Evolutionary conservation across 306 rosid species (phyloP), one percentile per base, ranked within the genome.

Genomic region (Vigna hirtella): DNA sequence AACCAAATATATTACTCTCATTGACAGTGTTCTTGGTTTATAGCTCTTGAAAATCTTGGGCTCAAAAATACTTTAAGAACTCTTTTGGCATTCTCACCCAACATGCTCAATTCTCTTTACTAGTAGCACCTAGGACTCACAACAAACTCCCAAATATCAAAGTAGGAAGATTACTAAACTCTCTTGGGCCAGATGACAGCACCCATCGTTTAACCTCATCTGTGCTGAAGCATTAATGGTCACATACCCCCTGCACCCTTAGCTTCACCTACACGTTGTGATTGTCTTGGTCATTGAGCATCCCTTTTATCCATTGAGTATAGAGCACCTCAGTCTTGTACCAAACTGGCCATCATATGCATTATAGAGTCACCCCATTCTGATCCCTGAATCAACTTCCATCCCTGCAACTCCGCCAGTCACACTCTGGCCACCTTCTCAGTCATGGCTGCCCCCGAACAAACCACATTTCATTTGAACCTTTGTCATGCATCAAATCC

Each of bases 321-420:
- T 7, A 58, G 38, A 26, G 17, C 65, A 58, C 16, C 17, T 57
- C 64, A 24, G 1, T 26, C 32, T 22, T 42, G 9, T 38, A 38
- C 45, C 45, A 40, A 8, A 40, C 11, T 8, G 38, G 17, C 38
- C 65, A 58, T 58, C 57, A 51, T 51, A 24, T 4, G 6, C 65
- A 57, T 58, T 16, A 34, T 58, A 26, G 5, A 58, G 8, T 34
- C 36, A 10, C n/a, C 16, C 17, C 64, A 57, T 57, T 57, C 15
- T 24, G 64, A 11, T 57, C 64, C 36, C 64, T 20, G 16, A 57
- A 57, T 57, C 63, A 57, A 20, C 36, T 57, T 32, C 63, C 63
- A 24, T 57, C 63, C 34, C 63, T 24, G 36, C 34, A 24, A 20
- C 36, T 57, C n/a, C 64, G 16, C 24, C 4, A 24, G 36, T 58